These are phyloP conservation scores for Melampsora americana DNA, from an alignment of 1,284 basidiomycete genomes.

Conservation along the genomic window DNA sequence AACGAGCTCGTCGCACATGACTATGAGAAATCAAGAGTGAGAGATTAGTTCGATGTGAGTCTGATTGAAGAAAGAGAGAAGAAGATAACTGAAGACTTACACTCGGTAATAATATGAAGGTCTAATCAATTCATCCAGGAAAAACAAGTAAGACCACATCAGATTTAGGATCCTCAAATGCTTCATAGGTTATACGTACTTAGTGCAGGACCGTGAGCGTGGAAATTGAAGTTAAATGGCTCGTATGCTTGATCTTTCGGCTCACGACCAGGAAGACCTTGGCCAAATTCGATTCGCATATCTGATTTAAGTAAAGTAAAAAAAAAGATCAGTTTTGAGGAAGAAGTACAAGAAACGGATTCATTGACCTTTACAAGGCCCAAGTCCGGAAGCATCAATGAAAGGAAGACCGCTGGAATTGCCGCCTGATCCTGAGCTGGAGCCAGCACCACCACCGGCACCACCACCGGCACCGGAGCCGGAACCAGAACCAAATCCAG, in stretches of 20 bases:
- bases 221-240: background rate
- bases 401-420: background rate
- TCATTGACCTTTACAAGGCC: background rate
- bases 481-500: too few species aligned
- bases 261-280: conserved; percentile 16
- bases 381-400: background rate
- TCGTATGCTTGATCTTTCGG: conserved; percentile 7
- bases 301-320: conserved; percentile 7
- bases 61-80: background rate
- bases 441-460: too few species aligned
- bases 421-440: too few species aligned
- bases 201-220: conserved; percentile 8
- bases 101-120: background rate
- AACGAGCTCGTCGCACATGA: conserved; percentile 27
- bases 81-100: background rate
- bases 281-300: conserved; percentile 28
- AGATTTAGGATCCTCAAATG: background rate
- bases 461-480: too few species aligned
- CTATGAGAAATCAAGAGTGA: background rate
- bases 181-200: conserved; percentile 8
- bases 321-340: too few species aligned
- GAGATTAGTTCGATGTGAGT: background rate
- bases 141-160: background rate
- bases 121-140: background rate
- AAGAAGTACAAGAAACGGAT: too few species aligned